These are phyloP conservation scores for Exutisphaerella laricina DNA, from an alignment of 2,329 filamentous ascomycete species.

Conservation along the genomic window DNA sequence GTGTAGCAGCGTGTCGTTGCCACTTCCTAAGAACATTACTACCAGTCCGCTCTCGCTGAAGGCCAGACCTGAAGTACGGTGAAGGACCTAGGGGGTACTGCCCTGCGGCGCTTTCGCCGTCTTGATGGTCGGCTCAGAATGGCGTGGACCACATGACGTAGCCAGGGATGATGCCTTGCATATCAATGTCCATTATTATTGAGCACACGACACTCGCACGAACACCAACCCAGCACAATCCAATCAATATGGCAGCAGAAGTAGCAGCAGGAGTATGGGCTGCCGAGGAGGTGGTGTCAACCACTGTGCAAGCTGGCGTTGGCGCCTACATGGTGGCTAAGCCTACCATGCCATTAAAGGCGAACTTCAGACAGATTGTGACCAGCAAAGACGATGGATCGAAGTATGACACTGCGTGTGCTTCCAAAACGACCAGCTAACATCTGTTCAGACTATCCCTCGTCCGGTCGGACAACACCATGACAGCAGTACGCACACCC, in stretches of 20 bases:
- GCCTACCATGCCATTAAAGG: conserved; percentile 40
- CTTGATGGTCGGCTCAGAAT: no score
- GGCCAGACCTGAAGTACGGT: no score
- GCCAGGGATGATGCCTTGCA: no score
- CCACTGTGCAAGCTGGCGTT: conserved; percentile 35
- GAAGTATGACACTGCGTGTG: no score
- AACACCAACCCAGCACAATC: background rate
- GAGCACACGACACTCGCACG: background rate
- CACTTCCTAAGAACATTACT: no score
- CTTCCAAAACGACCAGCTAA: conserved; percentile 1
- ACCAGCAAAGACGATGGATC: conserved; percentile 33
- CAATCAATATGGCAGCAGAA: conserved; percentile 34
- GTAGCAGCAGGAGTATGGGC: conserved; percentile 36
- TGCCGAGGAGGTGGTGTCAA: conserved; percentile 39
- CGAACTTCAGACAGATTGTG: conserved; percentile 38
- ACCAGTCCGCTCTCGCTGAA: no score
- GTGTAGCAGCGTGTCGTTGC: no score
- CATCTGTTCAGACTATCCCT: conserved; percentile 24
- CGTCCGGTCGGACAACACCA: conserved; percentile 34
- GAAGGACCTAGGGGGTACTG: no score
- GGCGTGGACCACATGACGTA: no score
- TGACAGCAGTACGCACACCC: conserved; percentile 40
- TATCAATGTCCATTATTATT: no score
- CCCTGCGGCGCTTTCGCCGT: no score
- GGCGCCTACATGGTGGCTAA: conserved; percentile 39